These are phyloP conservation scores for Cymbopogon flexuosus DNA, from an alignment of 202 grass and related monocot genomes.

Conservation along the genomic window DNA sequence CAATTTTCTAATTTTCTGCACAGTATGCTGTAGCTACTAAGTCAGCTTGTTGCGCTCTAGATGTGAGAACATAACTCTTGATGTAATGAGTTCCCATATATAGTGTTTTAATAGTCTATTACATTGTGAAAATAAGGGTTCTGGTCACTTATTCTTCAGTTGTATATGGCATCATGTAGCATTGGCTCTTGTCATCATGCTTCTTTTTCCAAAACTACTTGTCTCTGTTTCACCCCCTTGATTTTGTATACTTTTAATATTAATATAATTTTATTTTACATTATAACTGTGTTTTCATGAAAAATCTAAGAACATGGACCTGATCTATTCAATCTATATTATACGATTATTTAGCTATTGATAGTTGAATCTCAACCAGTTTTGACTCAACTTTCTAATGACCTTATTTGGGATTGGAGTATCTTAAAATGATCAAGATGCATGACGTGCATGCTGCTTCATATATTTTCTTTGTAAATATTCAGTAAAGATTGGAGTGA, in stretches of 20 bases:
- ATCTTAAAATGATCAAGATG: not conserved
- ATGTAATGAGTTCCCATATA: not conserved
- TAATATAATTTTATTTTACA: not conserved
- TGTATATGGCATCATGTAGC: not conserved
- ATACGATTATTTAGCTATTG: not conserved
- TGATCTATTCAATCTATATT: not conserved
- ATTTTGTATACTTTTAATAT: not conserved
- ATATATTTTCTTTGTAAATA: not conserved
- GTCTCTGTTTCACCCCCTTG: not conserved
- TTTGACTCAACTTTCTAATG: not conserved
- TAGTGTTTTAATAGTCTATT: not conserved
- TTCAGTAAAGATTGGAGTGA: not conserved
- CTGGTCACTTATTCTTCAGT: not conserved
- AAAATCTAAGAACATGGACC: not conserved
- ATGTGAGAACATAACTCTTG: not conserved
- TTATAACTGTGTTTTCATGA: not conserved
- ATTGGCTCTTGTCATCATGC: not conserved
- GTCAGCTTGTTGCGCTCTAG: not conserved
- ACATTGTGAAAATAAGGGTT: conserved; percentile 10
- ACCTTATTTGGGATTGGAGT: not conserved
- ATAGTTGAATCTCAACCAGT: not conserved
- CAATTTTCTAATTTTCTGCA: not conserved
- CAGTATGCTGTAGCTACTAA: not conserved
- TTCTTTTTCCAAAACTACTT: not conserved
- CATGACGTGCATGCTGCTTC: not conserved